These are phyloP conservation scores for Rheum nobile DNA, from an alignment of 148 eudicot genomes.

Conservation along the genomic window DNA sequence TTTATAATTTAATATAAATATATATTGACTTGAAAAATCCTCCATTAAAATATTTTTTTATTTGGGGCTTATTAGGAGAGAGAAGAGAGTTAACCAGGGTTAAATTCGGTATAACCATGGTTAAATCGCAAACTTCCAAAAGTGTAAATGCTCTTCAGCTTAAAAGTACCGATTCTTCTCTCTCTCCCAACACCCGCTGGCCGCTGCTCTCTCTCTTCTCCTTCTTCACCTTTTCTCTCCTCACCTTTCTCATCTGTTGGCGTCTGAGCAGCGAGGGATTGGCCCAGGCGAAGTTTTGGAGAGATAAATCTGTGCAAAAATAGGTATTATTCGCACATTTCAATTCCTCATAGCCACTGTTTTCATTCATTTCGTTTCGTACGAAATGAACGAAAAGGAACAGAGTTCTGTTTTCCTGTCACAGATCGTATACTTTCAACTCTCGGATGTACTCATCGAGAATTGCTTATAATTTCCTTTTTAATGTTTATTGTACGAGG, in stretches of 20 bases:
- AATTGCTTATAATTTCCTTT: not conserved
- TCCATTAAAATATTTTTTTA: too few species aligned
- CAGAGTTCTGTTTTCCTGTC: not conserved
- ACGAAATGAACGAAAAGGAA: not conserved
- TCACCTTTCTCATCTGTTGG: not conserved
- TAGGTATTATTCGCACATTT: not conserved
- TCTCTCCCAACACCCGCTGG: not conserved
- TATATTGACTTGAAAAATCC: too few species aligned
- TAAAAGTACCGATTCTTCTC: conserved; percentile 1
- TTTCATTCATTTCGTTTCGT: too few species aligned
- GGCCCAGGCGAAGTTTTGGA: not conserved
- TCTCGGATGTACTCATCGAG: not conserved
- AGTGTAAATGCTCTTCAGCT: not conserved
- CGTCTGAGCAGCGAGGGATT: not conserved
- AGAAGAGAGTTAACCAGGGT: not conserved
- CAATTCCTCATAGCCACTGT: not conserved
- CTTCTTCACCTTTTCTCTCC: not conserved
- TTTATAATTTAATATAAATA: too few species aligned
- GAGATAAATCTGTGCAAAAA: not conserved
- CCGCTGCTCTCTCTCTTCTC: not conserved
- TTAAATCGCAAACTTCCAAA: not conserved
- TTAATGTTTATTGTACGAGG: not conserved
- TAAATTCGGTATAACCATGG: not conserved
- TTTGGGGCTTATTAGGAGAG: too few species aligned
- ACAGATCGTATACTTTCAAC: not conserved